These are phyloP conservation scores for Curvularia sp. DNA, from an alignment of 2,329 filamentous ascomycete genomes.

Conservation along the genomic window DNA sequence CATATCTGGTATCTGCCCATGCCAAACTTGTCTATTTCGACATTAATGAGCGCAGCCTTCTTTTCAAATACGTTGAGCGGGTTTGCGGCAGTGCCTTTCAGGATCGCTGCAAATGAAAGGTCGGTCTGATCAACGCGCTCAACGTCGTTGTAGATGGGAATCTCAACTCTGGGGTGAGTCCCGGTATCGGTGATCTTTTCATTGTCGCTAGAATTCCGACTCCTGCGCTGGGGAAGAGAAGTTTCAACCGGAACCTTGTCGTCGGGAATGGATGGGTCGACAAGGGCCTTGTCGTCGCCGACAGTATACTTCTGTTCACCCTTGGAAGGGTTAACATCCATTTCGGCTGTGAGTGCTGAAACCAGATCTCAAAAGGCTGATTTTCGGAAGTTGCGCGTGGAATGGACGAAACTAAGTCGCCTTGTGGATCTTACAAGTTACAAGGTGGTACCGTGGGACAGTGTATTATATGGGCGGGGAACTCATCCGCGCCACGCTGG, in stretches of 20 bases:
- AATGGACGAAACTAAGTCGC: slow-evolving; percentile 6
- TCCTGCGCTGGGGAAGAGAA: not conserved
- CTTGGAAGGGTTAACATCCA: slow-evolving; percentile 13
- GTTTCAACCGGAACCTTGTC: slow-evolving; percentile 1
- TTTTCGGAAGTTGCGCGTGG: slow-evolving; percentile 16
- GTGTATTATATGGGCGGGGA: slow-evolving; percentile 21
- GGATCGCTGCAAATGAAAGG: slow-evolving; percentile 36
- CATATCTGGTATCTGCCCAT: slow-evolving; percentile 41
- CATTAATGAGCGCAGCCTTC: slow-evolving; percentile 43
- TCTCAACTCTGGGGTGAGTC: slow-evolving; percentile 22
- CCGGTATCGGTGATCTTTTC: slow-evolving; percentile 13
- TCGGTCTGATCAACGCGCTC: slow-evolving; percentile 34
- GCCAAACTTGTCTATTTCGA: slow-evolving; percentile 42
- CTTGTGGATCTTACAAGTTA: slow-evolving; percentile 4
- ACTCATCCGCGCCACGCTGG: slow-evolving; percentile 11
- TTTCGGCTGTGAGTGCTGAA: not conserved
- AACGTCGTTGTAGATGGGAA: slow-evolving; percentile 40
- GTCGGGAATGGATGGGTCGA: too few relatives aligned
- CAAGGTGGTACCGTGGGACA: slow-evolving; percentile 14
- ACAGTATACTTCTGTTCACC: not conserved
- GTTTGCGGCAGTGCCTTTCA: slow-evolving; percentile 37
- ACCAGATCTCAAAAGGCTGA: not conserved
- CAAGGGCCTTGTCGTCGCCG: slow-evolving; percentile 5
- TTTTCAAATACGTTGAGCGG: slow-evolving; percentile 41
- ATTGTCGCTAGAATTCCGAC: not conserved